Base-by-base conservation (phyloP, 331 rosid species). In the Cydonia oblonga region DNA sequence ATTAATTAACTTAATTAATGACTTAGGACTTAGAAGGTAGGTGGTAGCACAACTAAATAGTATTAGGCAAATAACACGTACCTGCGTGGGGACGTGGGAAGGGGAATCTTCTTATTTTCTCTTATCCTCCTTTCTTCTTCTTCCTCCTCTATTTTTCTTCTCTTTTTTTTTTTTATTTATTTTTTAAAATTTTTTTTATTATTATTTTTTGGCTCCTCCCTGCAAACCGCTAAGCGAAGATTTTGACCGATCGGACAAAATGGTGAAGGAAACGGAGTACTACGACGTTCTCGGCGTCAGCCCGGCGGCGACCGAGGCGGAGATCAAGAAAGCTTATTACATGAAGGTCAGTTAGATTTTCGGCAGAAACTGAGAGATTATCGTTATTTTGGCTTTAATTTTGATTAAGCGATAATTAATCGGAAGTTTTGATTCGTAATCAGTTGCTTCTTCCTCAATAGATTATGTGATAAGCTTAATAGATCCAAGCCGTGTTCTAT, bases 181-280 rank as follows among this genome's bases (percentile, higher is more conserved):
- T 35, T 33, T n/a, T n/a, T n/a, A n/a, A n/a, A n/a, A n/a, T 14
- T 20, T 23, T 22, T 2, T 38, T 38, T 38, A 0, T 35, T 35
- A 23, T 32, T 19, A 15, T 9, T 32, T 70, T 69, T 53, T 32
- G 18, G 33, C 33, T 69, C 64, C 23, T 24, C 28, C 64, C 53
- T 32, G 23, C 49, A 32, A 25, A 44, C 66, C 33, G 52, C 25
- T 24, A 58, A 58, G 54, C 66, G 5, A 8, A n/a, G 76, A 72
- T 53, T 16, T 42, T 49, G 78, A 74, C 65, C 58, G 78, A 72
- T 73, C 75, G 42, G 82, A 74, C n/a, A 26, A 75, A 79, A 93
- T 95, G 98, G 98, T 91, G 89, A 95, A 89, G 88, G 98, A 95
- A 73, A 91, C 96, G 67, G 98, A 91, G 71, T 95, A 87, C 82